Evolutionary conservation across 371 early-diverging fungal species (phyloP).

Genomic region (Actinomortierella wolfii): DNA sequence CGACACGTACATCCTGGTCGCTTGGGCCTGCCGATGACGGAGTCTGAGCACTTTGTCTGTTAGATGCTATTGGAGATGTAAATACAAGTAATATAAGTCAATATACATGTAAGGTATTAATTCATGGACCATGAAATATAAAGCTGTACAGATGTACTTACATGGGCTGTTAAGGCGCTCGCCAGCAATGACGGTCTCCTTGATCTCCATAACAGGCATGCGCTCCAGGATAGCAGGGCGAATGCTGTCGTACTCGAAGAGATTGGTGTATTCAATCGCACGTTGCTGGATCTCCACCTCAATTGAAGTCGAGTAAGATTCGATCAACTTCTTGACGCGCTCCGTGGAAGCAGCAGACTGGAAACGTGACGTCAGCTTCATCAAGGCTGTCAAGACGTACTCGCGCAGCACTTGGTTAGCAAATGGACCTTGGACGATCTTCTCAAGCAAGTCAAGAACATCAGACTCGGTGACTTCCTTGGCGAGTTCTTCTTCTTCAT

Average conservation of each 20-base stretch:
- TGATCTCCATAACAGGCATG: slow-evolving; percentile 89
- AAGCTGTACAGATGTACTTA: too few species aligned
- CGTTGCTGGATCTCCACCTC: slow-evolving; percentile 95
- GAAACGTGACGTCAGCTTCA: slow-evolving; percentile 88
- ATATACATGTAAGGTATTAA: not conserved
- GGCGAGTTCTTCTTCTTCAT: slow-evolving; percentile 72
- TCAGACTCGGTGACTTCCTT: slow-evolving; percentile 73
- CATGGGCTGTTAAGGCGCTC: slow-evolving; percentile 43
- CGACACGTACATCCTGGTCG: slow-evolving; percentile 59
- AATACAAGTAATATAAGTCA: not conserved
- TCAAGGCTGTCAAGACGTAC: slow-evolving; percentile 84
- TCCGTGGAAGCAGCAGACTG: slow-evolving; percentile 48
- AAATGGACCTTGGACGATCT: slow-evolving; percentile 79
- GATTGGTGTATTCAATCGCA: slow-evolving; percentile 85
- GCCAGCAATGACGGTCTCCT: slow-evolving; percentile 41
- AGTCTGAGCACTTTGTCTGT: slow-evolving; percentile 31
- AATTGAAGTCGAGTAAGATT: slow-evolving; percentile 66
- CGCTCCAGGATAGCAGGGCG: slow-evolving; percentile 89
- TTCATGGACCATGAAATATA: too few species aligned
- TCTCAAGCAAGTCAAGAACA: slow-evolving; percentile 74
- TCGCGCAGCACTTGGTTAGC: slow-evolving; percentile 80
- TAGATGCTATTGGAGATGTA: slow-evolving; percentile 12
- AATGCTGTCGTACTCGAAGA: slow-evolving; percentile 77
- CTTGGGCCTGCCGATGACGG: slow-evolving; percentile 54
- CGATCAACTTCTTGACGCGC: slow-evolving; percentile 64